A percentile compares a stretch with the other conserved stretches of the same genome.
Evolutionary conservation across 345 rosid genomes (phyloP).

Genomic region (Euclidium syriacum): DNA sequence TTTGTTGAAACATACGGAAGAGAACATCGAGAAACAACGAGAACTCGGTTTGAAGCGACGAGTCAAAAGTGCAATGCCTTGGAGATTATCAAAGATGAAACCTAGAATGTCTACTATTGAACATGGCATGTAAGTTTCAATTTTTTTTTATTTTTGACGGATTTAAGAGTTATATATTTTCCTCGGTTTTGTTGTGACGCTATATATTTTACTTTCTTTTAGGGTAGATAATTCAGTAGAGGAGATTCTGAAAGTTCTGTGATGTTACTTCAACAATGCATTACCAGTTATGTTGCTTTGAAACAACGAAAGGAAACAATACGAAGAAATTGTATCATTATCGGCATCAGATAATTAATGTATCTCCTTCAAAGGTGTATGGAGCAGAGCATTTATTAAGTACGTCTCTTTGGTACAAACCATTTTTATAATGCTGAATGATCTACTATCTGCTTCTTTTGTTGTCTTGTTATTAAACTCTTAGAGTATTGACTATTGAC

Average conservation of each 20-base stretch:
- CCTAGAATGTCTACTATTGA: slow-evolving; percentile 44
- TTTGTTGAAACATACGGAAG: slow-evolving; percentile 56
- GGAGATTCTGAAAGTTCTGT: slow-evolving; percentile 69
- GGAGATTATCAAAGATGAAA: slow-evolving; percentile 36
- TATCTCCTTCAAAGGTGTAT: slow-evolving; percentile 66
- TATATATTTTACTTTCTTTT: no score
- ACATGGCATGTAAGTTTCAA: no score
- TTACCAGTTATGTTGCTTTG: slow-evolving; percentile 73
- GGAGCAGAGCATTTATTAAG: slow-evolving; percentile 96
- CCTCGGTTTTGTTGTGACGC: no score
- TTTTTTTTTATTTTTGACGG: neutral
- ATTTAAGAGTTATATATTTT: no score
- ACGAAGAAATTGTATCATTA: slow-evolving; percentile 40
- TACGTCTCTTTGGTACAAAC: slow-evolving; percentile 81
- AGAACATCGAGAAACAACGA: slow-evolving; percentile 43
- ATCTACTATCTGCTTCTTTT: neutral
- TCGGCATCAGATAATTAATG: no score
- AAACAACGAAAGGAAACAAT: slow-evolving; percentile 76
- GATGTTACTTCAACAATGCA: slow-evolving; percentile 76
- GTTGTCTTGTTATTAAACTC: no score
- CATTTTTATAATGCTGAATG: no score
- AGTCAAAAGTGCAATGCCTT: slow-evolving; percentile 36
- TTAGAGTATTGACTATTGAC: no score
- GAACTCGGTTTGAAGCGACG: slow-evolving; percentile 31
- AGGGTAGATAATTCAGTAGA: slow-evolving; percentile 59